Evolutionary conservation across 2,329 filamentous ascomycete species (phyloP), one percentile per base, ranked within the genome.

Genomic region (Diaporthe velutina): DNA sequence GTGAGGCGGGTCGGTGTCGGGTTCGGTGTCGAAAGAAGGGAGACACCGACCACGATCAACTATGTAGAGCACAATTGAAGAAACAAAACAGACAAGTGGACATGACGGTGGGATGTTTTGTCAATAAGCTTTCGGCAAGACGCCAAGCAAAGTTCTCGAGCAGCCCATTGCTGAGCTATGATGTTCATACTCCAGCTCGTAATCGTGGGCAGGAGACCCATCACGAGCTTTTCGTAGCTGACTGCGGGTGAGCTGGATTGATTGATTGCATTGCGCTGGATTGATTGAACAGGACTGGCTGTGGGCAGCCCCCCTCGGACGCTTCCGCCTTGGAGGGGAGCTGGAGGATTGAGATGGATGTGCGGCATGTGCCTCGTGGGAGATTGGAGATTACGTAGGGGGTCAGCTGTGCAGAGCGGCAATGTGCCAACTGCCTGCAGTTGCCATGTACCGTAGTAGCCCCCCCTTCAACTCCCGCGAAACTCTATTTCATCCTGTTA

Each of bases 381-480:
- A 64, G 58, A 52, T 67, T 50, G 64, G 45, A 52, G 45, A 67
- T 67, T 67, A 67, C 64, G 64, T 67, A 67, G 45, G 61, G 61
- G 61, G 61, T 48, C 40, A 67, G 61, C 42, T 48, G 42, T 67
- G 61, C 61, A 67, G n/a, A 35, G 45, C 61, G 61, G 61, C 40
- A 64, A 13, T 48, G 38, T 17, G 42, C 42, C 38, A 61, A 28
- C 38, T 10, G 25, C 58, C 58, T n/a, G 58, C 58, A 7, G 38
- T 28, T 33, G 28, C 28, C 60, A 15, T 45, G 25, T 48, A n/a
- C 40, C 50, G 52, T 30, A 8, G 55, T 38, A 35, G 15, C 19
- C 54, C 9, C 19, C 22, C 28, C 45, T 13, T 13, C 45, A 22
- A 38, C 33, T 67, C 45, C 64, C 45, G 30, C 64, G 33, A 52